These are phyloP conservation scores for Picea glauca DNA, from an alignment of 75 land plant species.

Conservation along the genomic window DNA sequence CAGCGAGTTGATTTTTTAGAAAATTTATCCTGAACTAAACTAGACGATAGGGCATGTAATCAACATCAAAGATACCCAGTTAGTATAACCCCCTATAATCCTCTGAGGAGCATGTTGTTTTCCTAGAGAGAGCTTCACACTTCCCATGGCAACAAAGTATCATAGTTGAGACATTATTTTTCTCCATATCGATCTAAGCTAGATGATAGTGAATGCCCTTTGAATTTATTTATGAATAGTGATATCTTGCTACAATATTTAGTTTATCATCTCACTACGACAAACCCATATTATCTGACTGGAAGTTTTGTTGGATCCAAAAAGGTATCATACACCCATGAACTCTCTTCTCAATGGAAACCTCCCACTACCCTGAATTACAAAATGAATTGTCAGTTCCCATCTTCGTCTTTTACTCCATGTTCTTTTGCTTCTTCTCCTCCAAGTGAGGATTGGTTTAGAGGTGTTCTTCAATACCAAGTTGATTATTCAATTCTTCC, in stretches of 20 bases:
- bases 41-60: not conserved
- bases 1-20: not conserved
- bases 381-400: not conserved
- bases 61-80: not conserved
- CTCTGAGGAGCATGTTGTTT: not conserved
- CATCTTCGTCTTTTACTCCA: slow-evolving; percentile 50
- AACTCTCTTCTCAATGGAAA: slow-evolving; percentile 25
- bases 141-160: too few species aligned
- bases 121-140: not conserved
- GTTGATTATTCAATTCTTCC: slow-evolving; percentile 13
- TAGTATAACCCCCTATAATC: not conserved
- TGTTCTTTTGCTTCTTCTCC: slow-evolving; percentile 21
- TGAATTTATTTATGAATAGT: not conserved
- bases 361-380: slow-evolving; percentile 11
- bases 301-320: slow-evolving; percentile 5
- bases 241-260: not conserved
- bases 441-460: not conserved
- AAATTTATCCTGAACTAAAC: not conserved
- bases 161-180: not conserved
- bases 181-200: not conserved
- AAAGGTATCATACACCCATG: not conserved
- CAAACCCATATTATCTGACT: too few species aligned
- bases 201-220: not conserved
- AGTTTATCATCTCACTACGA: too few species aligned
- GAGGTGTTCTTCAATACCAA: not conserved